phyloP scores from a whole-genome alignment of 768 basidiomycete species.

The Tulasnella sp. region DNA sequence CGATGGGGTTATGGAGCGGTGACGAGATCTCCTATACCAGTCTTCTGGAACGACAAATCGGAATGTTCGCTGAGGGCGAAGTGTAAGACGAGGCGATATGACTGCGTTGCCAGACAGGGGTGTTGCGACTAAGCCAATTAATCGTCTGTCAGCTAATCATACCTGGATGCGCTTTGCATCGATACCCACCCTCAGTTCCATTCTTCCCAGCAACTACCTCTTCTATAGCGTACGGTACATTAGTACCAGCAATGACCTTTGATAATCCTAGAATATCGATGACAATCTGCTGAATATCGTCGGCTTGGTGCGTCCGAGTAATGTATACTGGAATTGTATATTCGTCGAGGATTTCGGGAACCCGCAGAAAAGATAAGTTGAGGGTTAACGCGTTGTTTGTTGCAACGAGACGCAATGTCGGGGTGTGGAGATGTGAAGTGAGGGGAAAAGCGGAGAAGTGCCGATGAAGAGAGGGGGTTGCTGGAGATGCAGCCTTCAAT shows the following conservation, averaged over 20 bases:
- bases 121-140: constrained; percentile 5
- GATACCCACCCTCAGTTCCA: constrained; percentile 38
- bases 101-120: constrained; percentile 10
- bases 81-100: constrained; percentile 20
- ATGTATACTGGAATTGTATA: constrained; percentile 57
- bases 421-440: constrained; percentile 54
- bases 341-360: constrained; percentile 68
- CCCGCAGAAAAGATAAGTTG: constrained; percentile 44
- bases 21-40: constrained; percentile 64
- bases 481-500: neutral
- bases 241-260: constrained; percentile 54
- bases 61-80: constrained; percentile 34
- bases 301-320: constrained; percentile 42
- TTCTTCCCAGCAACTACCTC: constrained; percentile 47
- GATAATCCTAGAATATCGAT: constrained; percentile 56
- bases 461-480: constrained; percentile 25
- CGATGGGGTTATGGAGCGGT: constrained; percentile 29
- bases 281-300: constrained; percentile 41
- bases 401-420: constrained; percentile 60
- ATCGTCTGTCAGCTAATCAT: neutral
- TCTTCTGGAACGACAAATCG: constrained; percentile 64
- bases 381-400: constrained; percentile 49
- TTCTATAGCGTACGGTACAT: constrained; percentile 62
- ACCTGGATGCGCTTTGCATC: neutral
- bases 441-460: constrained; percentile 62